Evolutionary conservation across 345 rosid genomes (phyloP), one percentile per base, ranked within the genome.

Genomic region (Rhodamnia rubescens): DNA sequence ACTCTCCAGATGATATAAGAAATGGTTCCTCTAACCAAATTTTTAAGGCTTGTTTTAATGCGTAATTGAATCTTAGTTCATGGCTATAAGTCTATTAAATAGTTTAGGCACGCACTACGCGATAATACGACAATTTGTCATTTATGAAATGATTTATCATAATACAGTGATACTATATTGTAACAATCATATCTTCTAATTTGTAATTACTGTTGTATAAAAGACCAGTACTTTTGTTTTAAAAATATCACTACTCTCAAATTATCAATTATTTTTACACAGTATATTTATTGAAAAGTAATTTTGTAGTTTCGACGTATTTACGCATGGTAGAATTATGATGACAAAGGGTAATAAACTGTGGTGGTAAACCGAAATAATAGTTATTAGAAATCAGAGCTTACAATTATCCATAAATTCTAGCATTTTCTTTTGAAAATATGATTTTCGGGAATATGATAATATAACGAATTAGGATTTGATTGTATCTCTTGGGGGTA

Each of bases 91-190:
- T 51, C 53, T 50, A 51, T 51, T 51, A 51, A 14, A 51, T 51
- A 51, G 15, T 51, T 11, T 51, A 51, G 12, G 53, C 53, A 51
- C 15, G 4, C 53, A 51, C 16, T 13, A 51, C 16, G 5, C 53
- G 15, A 12, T 51, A 11, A 51, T 51, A 51, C 13, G 13, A 27
- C 20, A 27, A 59, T 27, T 59, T 6, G 27, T 13, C 74, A 59
- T 59, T 5, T 12, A 27, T 59, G 36, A 59, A 59, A 59, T 59
- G 20, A 59, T 59, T 59, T 59, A 59, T 59, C 18, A 59, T n/a
- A 59, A 59, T 27, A 27, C 74, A 59, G 20, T 6, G 74, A 0
- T 59, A 0, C 14, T 59, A 13, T 27, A 6, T 59, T 0, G 27
- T 59, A 16, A 59, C 36, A n/a, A 27, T n/a, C 6, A 59, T 59